phyloP scores from a whole-genome alignment of 805 yeast species.

The Wickerhamiella cacticola region DNA sequence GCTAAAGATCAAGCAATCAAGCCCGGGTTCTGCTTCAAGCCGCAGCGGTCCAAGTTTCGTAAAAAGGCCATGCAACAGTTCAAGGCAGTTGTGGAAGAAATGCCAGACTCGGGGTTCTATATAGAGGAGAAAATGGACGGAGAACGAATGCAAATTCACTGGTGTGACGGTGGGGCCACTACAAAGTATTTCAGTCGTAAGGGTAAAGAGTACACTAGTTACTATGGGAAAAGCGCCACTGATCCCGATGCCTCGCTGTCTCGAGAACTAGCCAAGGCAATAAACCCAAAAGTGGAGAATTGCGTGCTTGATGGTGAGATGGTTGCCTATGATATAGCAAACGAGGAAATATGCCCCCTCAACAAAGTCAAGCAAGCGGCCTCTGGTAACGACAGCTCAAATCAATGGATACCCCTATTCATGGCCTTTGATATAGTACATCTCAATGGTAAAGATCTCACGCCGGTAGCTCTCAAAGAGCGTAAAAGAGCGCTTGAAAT shows the following conservation, averaged over 20 bases:
- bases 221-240: slow-evolving; percentile 47
- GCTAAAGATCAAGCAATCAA: slow-evolving; percentile 34
- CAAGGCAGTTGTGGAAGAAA: slow-evolving; percentile 31
- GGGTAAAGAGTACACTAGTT: slow-evolving; percentile 57
- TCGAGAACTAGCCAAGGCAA: slow-evolving; percentile 34
- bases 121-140: slow-evolving; percentile 94
- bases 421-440: slow-evolving; percentile 62
- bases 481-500: slow-evolving; percentile 43
- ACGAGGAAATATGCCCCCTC: slow-evolving; percentile 53
- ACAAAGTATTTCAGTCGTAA: slow-evolving; percentile 51
- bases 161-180: slow-evolving; percentile 34
- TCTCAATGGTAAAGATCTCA: slow-evolving; percentile 54
- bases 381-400: slow-evolving; percentile 27
- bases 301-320: slow-evolving; percentile 80
- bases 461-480: slow-evolving; percentile 40
- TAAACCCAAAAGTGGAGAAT: slow-evolving; percentile 25
- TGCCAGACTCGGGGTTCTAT: slow-evolving; percentile 36
- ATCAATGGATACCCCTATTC: slow-evolving; percentile 25
- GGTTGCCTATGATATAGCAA: slow-evolving; percentile 64
- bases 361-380: slow-evolving; percentile 70
- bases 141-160: slow-evolving; percentile 73
- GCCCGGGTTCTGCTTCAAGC: slow-evolving; percentile 50
- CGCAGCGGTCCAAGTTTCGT: slow-evolving; percentile 59
- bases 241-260: slow-evolving; percentile 41
- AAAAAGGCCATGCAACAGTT: slow-evolving; percentile 41